phyloP scores from a whole-genome alignment of 495 filamentous ascomycete genomes.

The Podospora pseudopauciseta region DNA sequence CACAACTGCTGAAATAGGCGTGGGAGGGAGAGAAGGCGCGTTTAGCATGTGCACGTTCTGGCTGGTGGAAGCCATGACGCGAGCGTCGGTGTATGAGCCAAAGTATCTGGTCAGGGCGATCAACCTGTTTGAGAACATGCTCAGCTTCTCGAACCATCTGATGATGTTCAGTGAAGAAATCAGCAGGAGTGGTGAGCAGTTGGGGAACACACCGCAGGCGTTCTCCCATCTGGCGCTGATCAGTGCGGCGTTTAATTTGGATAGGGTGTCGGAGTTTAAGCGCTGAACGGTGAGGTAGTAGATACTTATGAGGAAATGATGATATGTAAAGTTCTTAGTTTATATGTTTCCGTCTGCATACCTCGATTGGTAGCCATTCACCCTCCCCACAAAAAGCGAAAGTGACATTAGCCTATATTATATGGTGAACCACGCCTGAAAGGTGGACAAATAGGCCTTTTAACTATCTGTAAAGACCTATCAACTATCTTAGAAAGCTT shows the following conservation, averaged over 20 bases:
- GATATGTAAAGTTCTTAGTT: no score
- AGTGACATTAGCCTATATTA: no score
- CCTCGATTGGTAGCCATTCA: no score
- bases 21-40: slow-evolving; percentile 68
- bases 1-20: slow-evolving; percentile 41
- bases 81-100: slow-evolving; percentile 61
- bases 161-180: slow-evolving; percentile 77
- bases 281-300: no score
- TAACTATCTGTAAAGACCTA: no score
- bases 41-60: slow-evolving; percentile 78
- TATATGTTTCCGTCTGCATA: no score
- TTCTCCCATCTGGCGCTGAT: slow-evolving; percentile 71
- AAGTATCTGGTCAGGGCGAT: slow-evolving; percentile 60
- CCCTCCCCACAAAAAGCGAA: no score
- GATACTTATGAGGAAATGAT: no score
- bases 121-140: slow-evolving; percentile 69
- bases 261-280: slow-evolving; percentile 43
- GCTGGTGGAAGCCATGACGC: slow-evolving; percentile 71
- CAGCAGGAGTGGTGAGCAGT: slow-evolving; percentile 63
- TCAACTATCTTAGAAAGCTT: no score
- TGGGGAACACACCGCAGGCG: slow-evolving; percentile 69
- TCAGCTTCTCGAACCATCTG: slow-evolving; percentile 67
- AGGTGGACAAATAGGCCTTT: no score
- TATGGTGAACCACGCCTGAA: no score
- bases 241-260: slow-evolving; percentile 69